phyloP scores from a whole-genome alignment of 2,329 filamentous ascomycete species.

The Periconia sp. region DNA sequence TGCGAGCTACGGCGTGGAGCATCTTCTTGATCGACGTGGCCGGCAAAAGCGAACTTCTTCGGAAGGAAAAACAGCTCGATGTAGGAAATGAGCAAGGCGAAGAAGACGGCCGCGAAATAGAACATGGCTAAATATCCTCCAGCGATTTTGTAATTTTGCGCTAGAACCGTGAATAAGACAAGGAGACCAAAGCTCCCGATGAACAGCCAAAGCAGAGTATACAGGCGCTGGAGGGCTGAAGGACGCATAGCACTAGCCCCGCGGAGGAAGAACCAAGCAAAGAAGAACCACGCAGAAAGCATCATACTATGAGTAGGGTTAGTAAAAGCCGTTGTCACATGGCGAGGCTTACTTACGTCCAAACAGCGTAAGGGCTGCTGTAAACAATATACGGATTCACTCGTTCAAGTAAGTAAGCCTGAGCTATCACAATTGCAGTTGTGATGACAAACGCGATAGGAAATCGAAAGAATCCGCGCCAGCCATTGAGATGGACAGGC shows the following conservation, averaged over 20 bases:
- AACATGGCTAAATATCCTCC: constrained; percentile 84
- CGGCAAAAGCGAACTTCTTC: constrained; percentile 72
- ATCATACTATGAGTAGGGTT: constrained; percentile 66
- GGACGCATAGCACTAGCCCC: constrained; percentile 81
- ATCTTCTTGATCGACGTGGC: constrained; percentile 51
- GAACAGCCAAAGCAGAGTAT: constrained; percentile 85
- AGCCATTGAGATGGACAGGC: constrained; percentile 71
- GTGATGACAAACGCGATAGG: constrained; percentile 76
- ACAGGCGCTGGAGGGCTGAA: constrained; percentile 83
- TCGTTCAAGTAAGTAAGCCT: constrained; percentile 78
- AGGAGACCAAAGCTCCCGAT: constrained; percentile 74
- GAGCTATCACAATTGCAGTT: constrained; percentile 70
- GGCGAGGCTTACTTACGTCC: constrained; percentile 59
- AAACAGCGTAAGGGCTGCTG: constrained; percentile 85
- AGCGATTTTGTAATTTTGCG: constrained; percentile 73
- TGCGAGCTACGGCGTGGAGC: constrained; percentile 26
- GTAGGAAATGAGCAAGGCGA: constrained; percentile 76
- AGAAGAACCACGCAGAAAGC: constrained; percentile 77
- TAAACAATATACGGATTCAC: constrained; percentile 91
- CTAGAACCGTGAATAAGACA: constrained; percentile 74
- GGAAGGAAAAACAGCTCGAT: constrained; percentile 78
- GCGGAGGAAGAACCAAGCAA: constrained; percentile 82
- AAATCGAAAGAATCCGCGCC: constrained; percentile 83
- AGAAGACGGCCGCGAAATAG: constrained; percentile 75
- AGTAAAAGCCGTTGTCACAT: too few relatives aligned